Conservation (phyloP, 2,329 filamentous ascomycete species). For the Helotiales sp. region DNA sequence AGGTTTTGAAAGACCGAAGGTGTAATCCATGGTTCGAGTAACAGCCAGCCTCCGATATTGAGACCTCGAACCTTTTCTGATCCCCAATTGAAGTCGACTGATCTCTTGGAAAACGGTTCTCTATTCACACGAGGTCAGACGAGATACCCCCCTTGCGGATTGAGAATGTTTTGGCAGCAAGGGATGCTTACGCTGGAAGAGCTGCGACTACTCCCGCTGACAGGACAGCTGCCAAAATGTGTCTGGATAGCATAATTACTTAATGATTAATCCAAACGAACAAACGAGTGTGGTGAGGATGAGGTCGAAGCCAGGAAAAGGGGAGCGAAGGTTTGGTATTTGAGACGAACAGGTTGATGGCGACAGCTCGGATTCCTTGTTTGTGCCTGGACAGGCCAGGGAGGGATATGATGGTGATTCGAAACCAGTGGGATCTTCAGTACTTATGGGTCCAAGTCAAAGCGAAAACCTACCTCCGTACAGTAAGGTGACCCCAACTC, state of each 20-base stretch:
- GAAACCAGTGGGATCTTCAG: constrained; percentile 11
- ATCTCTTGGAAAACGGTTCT: constrained; percentile 33
- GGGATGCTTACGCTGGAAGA: constrained; percentile 19
- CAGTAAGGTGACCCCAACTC: constrained; percentile 11
- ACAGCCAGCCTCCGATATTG: constrained; percentile 47
- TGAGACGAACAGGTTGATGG: constrained; percentile 8
- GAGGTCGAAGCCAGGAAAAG: background rate
- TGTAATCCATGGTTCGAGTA: constrained; percentile 55
- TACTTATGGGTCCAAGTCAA: constrained; percentile 23
- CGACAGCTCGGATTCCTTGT: constrained; percentile 3
- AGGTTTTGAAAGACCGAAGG: constrained; percentile 57
- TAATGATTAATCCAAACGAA: background rate
- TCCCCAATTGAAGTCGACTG: constrained; percentile 54
- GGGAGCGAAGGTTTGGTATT: background rate
- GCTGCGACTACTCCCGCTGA: constrained; percentile 22
- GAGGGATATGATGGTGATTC: constrained; percentile 6
- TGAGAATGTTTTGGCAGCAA: background rate
- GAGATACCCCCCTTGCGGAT: background rate
- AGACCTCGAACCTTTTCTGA: constrained; percentile 51
- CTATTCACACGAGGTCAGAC: constrained; percentile 9
- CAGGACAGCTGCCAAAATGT: constrained; percentile 24
- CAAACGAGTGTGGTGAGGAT: constrained; percentile 20
- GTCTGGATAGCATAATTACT: constrained; percentile 30
- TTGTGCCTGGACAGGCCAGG: constrained; percentile 5
- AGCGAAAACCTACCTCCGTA: no score